phyloP scores from a whole-genome alignment of 139 green algal species.

The Limnomonas spitsbergensis region DNA sequence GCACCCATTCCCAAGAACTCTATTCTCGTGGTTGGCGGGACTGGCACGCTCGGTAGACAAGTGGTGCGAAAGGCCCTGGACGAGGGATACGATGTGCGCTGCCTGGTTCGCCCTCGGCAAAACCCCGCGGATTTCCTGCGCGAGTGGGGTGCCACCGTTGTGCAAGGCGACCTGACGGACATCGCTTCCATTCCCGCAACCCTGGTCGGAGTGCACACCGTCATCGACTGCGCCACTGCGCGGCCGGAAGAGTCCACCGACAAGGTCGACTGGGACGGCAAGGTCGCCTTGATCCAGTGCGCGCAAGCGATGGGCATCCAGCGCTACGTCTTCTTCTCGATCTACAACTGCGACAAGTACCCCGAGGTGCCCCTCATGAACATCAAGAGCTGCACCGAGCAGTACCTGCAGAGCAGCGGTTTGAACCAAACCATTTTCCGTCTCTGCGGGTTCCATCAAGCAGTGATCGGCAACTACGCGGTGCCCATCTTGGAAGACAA shows the following conservation, averaged over 20 bases:
- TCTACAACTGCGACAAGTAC: conserved; percentile 94
- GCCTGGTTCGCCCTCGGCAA: conserved; percentile 85
- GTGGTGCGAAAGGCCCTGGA: conserved; percentile 92
- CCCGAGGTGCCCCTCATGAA: conserved; percentile 89
- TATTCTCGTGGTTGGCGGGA: conserved; percentile 93
- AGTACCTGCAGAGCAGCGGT: conserved; percentile 77
- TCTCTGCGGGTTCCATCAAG: conserved; percentile 96
- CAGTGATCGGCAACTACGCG: conserved; percentile 97
- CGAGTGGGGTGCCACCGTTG: conserved; percentile 95
- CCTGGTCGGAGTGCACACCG: conserved; percentile 90
- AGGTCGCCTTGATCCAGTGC: conserved; percentile 94
- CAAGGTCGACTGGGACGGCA: conserved; percentile 96
- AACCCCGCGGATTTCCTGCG: conserved; percentile 96
- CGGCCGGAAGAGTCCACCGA: conserved; percentile 90
- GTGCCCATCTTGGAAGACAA: conserved; percentile 97
- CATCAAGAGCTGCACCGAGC: conserved; percentile 91
- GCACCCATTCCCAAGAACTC: conserved; percentile 26
- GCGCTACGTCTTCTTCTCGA: conserved; percentile 96
- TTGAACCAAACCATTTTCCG: conserved; percentile 93
- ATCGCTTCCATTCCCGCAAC: conserved; percentile 88
- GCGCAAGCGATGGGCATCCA: conserved; percentile 97
- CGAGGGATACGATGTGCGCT: conserved; percentile 97
- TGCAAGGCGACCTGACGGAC: conserved; percentile 91
- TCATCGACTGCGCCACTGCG: conserved; percentile 96
- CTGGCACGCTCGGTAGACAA: conserved; percentile 93